Percentiles rank a stretch among this genome's conserved stretches.
phyloP scores from a whole-genome alignment of 805 yeast genomes.

The Saccharomyces jurei region DNA sequence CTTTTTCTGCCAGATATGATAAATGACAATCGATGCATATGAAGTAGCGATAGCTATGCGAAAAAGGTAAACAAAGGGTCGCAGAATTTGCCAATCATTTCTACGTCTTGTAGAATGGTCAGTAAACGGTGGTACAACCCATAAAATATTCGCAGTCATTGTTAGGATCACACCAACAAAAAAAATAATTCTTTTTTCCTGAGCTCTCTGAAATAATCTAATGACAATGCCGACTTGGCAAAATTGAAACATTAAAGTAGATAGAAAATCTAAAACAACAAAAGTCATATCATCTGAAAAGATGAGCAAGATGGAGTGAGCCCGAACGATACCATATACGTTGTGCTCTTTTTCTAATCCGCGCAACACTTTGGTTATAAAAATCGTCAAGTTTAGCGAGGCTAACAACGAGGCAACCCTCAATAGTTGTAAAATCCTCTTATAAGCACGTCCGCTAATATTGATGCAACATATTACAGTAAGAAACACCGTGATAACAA shows the following conservation, averaged over 20 bases:
- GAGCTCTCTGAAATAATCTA: slow-evolving; percentile 57
- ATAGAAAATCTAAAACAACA: slow-evolving; percentile 49
- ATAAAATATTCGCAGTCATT: slow-evolving; percentile 50
- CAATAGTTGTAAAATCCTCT: slow-evolving; percentile 24
- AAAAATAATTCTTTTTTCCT: slow-evolving; percentile 58
- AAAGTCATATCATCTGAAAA: slow-evolving; percentile 40
- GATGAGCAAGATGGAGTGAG: slow-evolving; percentile 21
- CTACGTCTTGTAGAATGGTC: slow-evolving; percentile 2
- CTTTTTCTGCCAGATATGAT: slow-evolving; percentile 45
- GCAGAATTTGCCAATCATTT: slow-evolving; percentile 44
- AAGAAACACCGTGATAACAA: slow-evolving; percentile 54
- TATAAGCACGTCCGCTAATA: slow-evolving; percentile 54
- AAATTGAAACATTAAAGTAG: slow-evolving; percentile 49
- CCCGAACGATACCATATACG: slow-evolving; percentile 27
- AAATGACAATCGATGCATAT: slow-evolving; percentile 56
- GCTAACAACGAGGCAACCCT: slow-evolving; percentile 43
- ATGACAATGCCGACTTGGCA: slow-evolving; percentile 67
- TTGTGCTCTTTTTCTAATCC: slow-evolving; percentile 42
- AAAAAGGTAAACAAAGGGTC: slow-evolving; percentile 66
- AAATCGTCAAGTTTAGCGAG: slow-evolving; percentile 45
- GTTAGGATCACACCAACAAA: slow-evolving; percentile 49
- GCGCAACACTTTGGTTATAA: slow-evolving; percentile 41
- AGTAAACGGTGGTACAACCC: slow-evolving; percentile 49
- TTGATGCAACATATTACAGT: slow-evolving; percentile 59
- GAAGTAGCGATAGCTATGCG: slow-evolving; percentile 64